Evolutionary conservation across 169 alveolate species (phyloP).

Genomic region (Plasmodium gaboni): DNA sequence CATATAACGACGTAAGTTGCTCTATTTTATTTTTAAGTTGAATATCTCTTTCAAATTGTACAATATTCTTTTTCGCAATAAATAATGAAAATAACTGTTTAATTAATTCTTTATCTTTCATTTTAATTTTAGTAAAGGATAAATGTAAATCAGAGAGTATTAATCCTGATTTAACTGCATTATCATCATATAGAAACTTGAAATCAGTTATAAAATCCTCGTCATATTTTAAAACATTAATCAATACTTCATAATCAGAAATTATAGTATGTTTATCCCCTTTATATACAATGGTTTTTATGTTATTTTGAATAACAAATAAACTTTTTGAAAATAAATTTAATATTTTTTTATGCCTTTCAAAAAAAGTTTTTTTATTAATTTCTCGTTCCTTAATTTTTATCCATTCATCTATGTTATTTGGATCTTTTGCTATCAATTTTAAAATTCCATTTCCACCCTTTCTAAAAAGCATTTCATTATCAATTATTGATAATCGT

Average conservation of each 20-base stretch:
- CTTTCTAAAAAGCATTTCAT: conserved; percentile 76
- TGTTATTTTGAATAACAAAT: conserved; percentile 69
- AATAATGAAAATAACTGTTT: conserved; percentile 77
- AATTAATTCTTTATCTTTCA: conserved; percentile 78
- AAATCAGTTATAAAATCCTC: conserved; percentile 77
- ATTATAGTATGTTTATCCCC: conserved; percentile 69
- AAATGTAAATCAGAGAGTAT: conserved; percentile 82
- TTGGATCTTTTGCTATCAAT: conserved; percentile 71
- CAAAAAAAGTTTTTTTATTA: conserved; percentile 54
- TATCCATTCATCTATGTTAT: conserved; percentile 63
- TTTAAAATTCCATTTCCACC: conserved; percentile 77
- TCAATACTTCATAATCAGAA: conserved; percentile 67
- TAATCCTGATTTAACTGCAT: conserved; percentile 79
- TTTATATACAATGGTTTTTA: conserved; percentile 40
- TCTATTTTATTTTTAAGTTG: conserved; percentile 68
- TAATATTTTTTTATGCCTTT: conserved; percentile 71
- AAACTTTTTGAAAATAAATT: conserved; percentile 54
- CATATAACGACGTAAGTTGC: conserved; percentile 51
- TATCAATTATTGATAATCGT: conserved; percentile 77
- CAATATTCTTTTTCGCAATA: conserved; percentile 75
- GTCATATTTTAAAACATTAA: conserved; percentile 73
- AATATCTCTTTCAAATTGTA: conserved; percentile 55
- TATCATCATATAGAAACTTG: conserved; percentile 77
- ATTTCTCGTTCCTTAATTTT: conserved; percentile 65
- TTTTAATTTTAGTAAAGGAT: conserved; percentile 79